These are phyloP conservation scores for Aureobasidium sp. DNA, from an alignment of 2,329 filamentous ascomycete species.

Conservation along the genomic window DNA sequence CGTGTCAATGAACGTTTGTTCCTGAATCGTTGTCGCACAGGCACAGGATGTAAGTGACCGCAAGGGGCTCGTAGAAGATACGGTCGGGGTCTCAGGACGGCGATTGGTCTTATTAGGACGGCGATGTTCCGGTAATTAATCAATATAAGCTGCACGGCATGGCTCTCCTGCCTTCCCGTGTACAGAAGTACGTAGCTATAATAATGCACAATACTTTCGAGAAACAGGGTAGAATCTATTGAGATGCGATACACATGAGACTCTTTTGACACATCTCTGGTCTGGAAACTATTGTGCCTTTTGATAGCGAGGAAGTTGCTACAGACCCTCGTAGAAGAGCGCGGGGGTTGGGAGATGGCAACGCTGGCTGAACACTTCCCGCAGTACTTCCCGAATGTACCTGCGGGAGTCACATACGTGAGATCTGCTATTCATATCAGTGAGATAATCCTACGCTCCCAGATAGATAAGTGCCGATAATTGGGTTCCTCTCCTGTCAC, in stretches of 20 bases:
- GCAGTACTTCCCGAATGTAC: background rate
- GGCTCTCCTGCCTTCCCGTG: no score
- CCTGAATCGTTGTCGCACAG: background rate
- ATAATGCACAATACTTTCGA: no score
- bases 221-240: no score
- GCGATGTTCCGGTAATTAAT: background rate
- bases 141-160: no score
- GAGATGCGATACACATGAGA: no score
- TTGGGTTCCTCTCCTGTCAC: background rate
- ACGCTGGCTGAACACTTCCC: background rate
- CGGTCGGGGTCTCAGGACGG: background rate
- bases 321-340: no score
- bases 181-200: no score
- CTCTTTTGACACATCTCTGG: no score
- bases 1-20: background rate
- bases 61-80: background rate
- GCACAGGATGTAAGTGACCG: background rate
- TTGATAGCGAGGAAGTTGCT: no score
- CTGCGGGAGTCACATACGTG: background rate
- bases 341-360: no score
- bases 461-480: background rate
- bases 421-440: background rate
- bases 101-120: background rate
- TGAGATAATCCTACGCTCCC: background rate
- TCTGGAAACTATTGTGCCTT: no score